Percentiles rank a stretch among this genome's conserved stretches.
phyloP scores from a whole-genome alignment of 2,329 filamentous ascomycete species.

The Leptosphaerulina australis region DNA sequence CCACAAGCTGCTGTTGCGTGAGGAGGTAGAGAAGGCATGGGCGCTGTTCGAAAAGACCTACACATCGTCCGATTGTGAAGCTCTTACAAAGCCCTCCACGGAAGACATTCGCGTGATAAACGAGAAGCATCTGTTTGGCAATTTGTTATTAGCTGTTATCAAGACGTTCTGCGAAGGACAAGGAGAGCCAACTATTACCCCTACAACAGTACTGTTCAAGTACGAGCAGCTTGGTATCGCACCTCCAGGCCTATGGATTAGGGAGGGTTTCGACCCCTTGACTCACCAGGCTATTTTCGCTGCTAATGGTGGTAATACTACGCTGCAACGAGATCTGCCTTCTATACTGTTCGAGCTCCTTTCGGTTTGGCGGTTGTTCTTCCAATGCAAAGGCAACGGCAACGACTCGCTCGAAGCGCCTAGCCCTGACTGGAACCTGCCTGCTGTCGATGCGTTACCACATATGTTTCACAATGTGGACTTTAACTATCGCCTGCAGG shows the following conservation, averaged over 20 bases:
- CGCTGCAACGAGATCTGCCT: slow-evolving; percentile 22
- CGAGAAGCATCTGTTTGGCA: slow-evolving; percentile 30
- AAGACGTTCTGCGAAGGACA: slow-evolving; percentile 26
- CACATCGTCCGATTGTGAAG: slow-evolving; percentile 36
- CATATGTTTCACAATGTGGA: slow-evolving; percentile 7
- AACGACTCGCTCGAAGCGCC: slow-evolving; percentile 26
- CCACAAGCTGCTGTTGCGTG: slow-evolving; percentile 2
- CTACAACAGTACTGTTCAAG: slow-evolving; percentile 35
- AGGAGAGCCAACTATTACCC: slow-evolving; percentile 19
- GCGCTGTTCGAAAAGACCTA: slow-evolving; percentile 35
- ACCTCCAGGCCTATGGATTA: slow-evolving; percentile 30
- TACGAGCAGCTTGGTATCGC: slow-evolving; percentile 40
- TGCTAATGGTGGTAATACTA: slow-evolving; percentile 12
- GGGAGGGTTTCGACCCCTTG: slow-evolving; percentile 25
- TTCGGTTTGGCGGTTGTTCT: slow-evolving; percentile 44
- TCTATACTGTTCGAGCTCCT: slow-evolving; percentile 37
- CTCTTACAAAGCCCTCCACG: slow-evolving; percentile 30
- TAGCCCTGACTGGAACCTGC: slow-evolving; percentile 35
- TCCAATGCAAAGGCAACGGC: slow-evolving; percentile 35
- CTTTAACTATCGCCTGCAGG: slow-evolving; percentile 35
- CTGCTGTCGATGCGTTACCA: slow-evolving; percentile 19
- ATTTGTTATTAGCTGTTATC: slow-evolving; percentile 25
- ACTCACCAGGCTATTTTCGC: slow-evolving; percentile 33
- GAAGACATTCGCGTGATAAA: slow-evolving; percentile 28
- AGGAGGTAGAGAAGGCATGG: slow-evolving; percentile 36